Conservation (phyloP, 768 basidiomycete genomes). For the Pulveroboletus frians region DNA sequence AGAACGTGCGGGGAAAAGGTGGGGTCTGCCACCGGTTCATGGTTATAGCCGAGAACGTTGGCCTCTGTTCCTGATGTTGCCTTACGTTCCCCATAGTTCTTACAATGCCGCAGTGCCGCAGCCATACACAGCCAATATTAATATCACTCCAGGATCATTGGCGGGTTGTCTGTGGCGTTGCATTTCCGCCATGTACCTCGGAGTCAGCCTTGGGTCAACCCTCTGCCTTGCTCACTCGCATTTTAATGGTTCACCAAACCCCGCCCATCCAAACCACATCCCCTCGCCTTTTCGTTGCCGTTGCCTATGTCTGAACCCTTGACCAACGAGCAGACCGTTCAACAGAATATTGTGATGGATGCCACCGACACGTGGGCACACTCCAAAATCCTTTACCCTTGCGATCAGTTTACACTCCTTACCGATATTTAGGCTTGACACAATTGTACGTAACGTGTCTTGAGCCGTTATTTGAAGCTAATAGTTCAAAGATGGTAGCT, state of each 20-base stretch:
- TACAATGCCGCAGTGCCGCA: background rate
- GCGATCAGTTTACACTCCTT: background rate
- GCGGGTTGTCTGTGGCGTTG: background rate
- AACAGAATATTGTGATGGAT: background rate
- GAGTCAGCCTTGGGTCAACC: background rate
- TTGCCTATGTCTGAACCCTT: conserved; percentile 2
- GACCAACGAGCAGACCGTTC: background rate
- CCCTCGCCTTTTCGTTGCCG: background rate
- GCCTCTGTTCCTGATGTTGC: background rate
- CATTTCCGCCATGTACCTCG: background rate
- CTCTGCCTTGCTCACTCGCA: background rate
- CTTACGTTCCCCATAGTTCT: no score
- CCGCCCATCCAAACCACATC: background rate
- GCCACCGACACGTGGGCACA: background rate
- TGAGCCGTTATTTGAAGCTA: background rate
- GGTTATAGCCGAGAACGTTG: background rate
- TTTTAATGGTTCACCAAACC: background rate
- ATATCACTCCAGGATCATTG: no score
- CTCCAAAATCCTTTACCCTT: background rate
- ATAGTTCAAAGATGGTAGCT: conserved; percentile 42
- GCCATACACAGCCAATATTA: background rate
- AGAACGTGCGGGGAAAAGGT: no score
- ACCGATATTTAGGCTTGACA: conserved; percentile 1
- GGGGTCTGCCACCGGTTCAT: background rate
- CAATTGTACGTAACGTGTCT: conserved; percentile 6